Conservation (phyloP, 2,329 filamentous ascomycete species). For the Metarhizium sp. region DNA sequence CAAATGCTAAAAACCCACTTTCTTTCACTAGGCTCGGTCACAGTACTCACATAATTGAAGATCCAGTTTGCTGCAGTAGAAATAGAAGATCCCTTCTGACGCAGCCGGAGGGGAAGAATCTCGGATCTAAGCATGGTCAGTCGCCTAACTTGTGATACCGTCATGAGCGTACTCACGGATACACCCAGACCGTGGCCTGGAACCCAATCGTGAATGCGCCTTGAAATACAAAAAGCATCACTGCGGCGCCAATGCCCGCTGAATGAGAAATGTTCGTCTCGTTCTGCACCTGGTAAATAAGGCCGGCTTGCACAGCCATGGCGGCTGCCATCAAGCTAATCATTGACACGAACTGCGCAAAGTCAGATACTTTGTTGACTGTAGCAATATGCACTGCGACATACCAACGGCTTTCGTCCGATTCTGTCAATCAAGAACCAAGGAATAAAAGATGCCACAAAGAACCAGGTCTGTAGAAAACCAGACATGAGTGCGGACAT, state of each 20-base stretch:
- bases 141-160: not conserved
- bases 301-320: constrained; percentile 29
- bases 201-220: not conserved
- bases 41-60: constrained; percentile 20
- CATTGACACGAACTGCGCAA: constrained; percentile 25
- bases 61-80: constrained; percentile 25
- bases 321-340: constrained; percentile 29
- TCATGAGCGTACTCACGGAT: constrained; percentile 11
- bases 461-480: constrained; percentile 38
- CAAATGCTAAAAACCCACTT: not conserved
- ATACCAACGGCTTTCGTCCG: constrained; percentile 31
- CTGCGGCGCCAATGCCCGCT: constrained; percentile 28
- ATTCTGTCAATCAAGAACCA: constrained; percentile 38
- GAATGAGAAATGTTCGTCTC: constrained; percentile 19
- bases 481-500: constrained; percentile 43
- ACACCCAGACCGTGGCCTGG: constrained; percentile 26
- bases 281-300: constrained; percentile 30
- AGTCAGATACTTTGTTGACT: not conserved
- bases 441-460: constrained; percentile 30
- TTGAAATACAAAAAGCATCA: constrained; percentile 29
- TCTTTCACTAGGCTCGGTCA: not conserved
- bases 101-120: constrained; percentile 20
- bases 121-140: constrained; percentile 16
- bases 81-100: constrained; percentile 21
- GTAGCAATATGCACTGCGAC: not conserved